Conservation (phyloP, 805 yeast genomes). For the Saturnispora hagleri region DNA sequence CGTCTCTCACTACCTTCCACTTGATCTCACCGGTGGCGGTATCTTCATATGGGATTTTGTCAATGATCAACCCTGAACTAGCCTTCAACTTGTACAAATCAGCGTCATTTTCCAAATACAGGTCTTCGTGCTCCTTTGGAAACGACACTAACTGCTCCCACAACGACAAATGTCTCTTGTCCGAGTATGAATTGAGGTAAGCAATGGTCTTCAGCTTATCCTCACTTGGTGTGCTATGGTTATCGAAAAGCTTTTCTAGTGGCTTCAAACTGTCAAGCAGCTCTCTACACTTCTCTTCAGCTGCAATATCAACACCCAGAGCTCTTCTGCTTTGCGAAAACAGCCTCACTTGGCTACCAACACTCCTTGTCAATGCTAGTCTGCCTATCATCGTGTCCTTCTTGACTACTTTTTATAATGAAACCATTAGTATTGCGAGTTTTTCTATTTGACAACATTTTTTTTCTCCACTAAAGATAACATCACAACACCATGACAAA, state of each 20-base stretch:
- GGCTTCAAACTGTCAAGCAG: slow-evolving; percentile 56
- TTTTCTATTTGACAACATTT: neutral
- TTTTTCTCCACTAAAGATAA: neutral
- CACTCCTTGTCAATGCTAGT: neutral
- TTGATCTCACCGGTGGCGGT: slow-evolving; percentile 67
- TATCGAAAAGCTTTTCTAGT: slow-evolving; percentile 57
- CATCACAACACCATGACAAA: neutral
- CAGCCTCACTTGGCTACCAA: neutral
- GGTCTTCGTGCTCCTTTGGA: slow-evolving; percentile 41
- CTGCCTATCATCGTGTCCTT: neutral
- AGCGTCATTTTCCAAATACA: slow-evolving; percentile 51
- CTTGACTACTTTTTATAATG: neutral
- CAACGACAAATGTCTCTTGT: slow-evolving; percentile 44
- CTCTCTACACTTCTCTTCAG: slow-evolving; percentile 53
- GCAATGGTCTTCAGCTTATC: slow-evolving; percentile 65
- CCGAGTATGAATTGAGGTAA: slow-evolving; percentile 52
- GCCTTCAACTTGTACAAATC: slow-evolving; percentile 51
- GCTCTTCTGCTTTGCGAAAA: neutral
- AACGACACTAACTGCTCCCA: slow-evolving; percentile 36
- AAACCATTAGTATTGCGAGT: neutral
- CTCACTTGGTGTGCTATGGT: slow-evolving; percentile 60
- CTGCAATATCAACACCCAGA: slow-evolving; percentile 11
- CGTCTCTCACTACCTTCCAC: slow-evolving; percentile 68
- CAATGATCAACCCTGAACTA: slow-evolving; percentile 58
- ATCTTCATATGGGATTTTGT: slow-evolving; percentile 77